Percentiles rank a stretch among this genome's conserved stretches.
Conservation (phyloP, 2,329 filamentous ascomycete species). For the Leptographium procerum region DNA sequence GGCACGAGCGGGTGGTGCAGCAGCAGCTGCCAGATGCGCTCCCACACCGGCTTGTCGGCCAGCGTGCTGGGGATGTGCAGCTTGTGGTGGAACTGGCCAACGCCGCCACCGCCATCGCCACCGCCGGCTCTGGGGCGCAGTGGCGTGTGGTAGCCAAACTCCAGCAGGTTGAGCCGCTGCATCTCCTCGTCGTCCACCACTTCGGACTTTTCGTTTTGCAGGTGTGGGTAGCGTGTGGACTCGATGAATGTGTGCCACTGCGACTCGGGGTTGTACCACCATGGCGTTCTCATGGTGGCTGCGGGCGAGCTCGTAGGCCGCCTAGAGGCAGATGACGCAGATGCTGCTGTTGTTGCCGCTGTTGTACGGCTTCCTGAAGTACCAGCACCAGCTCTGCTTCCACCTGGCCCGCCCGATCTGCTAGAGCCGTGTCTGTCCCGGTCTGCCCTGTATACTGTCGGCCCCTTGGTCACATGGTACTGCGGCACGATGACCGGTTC, state of each 20-base stretch:
- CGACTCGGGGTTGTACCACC: slow-evolving; percentile 22
- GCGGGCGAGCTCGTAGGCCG: too few relatives aligned
- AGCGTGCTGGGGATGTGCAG: background rate
- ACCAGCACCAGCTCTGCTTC: background rate
- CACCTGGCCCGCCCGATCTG: background rate
- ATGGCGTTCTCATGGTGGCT: background rate
- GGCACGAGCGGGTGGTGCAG: slow-evolving; percentile 79
- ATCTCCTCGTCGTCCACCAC: slow-evolving; percentile 35
- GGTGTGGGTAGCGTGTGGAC: slow-evolving; percentile 40
- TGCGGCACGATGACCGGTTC: slow-evolving; percentile 47
- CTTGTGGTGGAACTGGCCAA: slow-evolving; percentile 1
- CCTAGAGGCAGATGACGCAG: too few relatives aligned
- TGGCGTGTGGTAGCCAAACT: slow-evolving; percentile 28
- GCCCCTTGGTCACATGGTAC: slow-evolving; percentile 8
- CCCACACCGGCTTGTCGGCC: slow-evolving; percentile 22
- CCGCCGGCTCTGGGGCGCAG: slow-evolving; percentile 6
- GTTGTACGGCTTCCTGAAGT: background rate
- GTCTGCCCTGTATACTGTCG: background rate
- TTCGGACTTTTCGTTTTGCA: slow-evolving; percentile 34
- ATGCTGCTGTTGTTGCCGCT: background rate
- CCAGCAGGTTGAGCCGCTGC: slow-evolving; percentile 31
- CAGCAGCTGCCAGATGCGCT: slow-evolving; percentile 55
- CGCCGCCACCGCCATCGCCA: slow-evolving; percentile 30
- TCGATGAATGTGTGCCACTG: slow-evolving; percentile 43
- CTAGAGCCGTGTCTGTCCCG: background rate